Evolutionary conservation across 1,139 yeast genomes (phyloP).

Genomic region (Yamadazyma sp.): DNA sequence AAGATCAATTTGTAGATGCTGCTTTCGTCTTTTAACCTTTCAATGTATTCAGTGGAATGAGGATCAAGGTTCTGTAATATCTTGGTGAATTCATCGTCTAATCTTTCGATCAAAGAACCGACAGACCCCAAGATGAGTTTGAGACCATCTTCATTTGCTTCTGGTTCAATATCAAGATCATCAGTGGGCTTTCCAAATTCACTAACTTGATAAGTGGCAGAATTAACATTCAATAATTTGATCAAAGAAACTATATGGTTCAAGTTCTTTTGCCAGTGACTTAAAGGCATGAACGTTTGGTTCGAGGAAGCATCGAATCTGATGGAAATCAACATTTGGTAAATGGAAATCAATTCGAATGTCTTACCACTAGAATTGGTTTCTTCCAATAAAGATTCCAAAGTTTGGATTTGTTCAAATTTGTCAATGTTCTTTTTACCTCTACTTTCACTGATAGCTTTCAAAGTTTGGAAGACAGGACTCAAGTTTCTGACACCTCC

Average conservation of each 20-base stretch:
- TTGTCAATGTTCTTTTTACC: slow-evolving; percentile 95
- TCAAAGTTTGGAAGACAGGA: slow-evolving; percentile 70
- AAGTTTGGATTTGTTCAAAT: slow-evolving; percentile 68
- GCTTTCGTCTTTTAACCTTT: slow-evolving; percentile 86
- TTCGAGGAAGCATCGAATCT: slow-evolving; percentile 79
- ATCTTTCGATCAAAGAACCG: slow-evolving; percentile 83
- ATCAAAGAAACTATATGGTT: slow-evolving; percentile 64
- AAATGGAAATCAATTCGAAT: slow-evolving; percentile 77
- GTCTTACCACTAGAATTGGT: slow-evolving; percentile 30
- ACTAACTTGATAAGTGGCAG: slow-evolving; percentile 61
- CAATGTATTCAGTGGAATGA: slow-evolving; percentile 91
- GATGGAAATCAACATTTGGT: slow-evolving; percentile 81
- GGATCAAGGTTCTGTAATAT: slow-evolving; percentile 90
- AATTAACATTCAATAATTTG: slow-evolving; percentile 64
- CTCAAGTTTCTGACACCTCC: slow-evolving; percentile 29
- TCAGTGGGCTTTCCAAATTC: slow-evolving; percentile 80
- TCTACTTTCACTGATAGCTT: slow-evolving; percentile 80
- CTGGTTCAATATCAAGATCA: slow-evolving; percentile 77
- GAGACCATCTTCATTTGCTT: slow-evolving; percentile 62
- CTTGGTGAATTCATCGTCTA: slow-evolving; percentile 91
- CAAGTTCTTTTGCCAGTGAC: slow-evolving; percentile 77
- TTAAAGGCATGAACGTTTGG: slow-evolving; percentile 73
- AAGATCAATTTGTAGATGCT: slow-evolving; percentile 73
- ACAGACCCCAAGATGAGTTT: slow-evolving; percentile 81
- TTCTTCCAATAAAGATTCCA: slow-evolving; percentile 62